Base-by-base conservation (phyloP, 2,329 filamentous ascomycete species). In the Ustilaginoidea virens region DNA sequence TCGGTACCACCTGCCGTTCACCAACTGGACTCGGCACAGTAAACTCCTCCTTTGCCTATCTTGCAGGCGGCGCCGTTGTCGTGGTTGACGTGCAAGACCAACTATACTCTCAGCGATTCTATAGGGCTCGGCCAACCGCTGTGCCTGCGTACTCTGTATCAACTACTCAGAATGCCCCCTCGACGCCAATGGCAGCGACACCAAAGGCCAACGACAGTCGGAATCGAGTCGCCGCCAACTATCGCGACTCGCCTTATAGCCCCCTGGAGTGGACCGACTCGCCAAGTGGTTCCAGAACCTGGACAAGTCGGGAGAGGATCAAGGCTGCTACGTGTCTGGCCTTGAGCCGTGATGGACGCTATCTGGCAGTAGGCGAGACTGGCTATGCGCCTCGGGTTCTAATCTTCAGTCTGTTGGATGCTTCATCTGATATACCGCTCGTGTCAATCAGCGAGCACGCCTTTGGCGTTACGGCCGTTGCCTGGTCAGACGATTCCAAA, bases 271-370 rank as follows among this genome's bases (percentile, higher is more conserved):
- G 65, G 60, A 22, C 61, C 9, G 86, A 94, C 27, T 69, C 69
- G 2, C 58, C 69, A 4, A 19, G 21, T 11, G 52, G 55, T 23
- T 74, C 69, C 29, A 82, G 76, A 49, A 82, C 78, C 9, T 87
- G 82, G 77, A 85, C 81, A 2, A 90, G 82, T 31, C 74, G 82
- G 39, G 90, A 96, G 52, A 74, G 85, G 39, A 86, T 96, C 48
- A 96, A 96, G 56, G 81, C 90, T 12, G 83, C 86, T 2, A 93
- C 86, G 5, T 92, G 86, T 45, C 69, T 98, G 16, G 78, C 83
- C 14, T 66, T 98, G 39, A 94, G 85, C 47, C 73, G 75, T 1
- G 85, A 94, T 53, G 86, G 81, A 18, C 79, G 72, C 42, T 92
- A 80, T 47, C 62, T 98, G 29, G 90, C 87, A 7, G 80, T 96